These are phyloP conservation scores for Eutypella sp. DNA, from an alignment of 2,329 filamentous ascomycete genomes.

Conservation along the genomic window DNA sequence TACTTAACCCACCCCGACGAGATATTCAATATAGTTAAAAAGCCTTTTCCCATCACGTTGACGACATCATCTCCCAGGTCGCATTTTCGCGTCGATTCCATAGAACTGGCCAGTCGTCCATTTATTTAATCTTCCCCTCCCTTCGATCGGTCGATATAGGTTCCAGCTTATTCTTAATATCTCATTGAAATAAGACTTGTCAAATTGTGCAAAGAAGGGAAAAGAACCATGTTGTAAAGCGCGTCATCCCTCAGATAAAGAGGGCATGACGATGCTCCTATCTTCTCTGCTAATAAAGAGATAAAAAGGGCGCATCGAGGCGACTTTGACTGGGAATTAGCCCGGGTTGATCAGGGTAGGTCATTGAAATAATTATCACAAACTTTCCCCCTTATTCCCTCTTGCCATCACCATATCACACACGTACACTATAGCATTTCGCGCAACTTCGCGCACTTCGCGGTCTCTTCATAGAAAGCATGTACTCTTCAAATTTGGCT, in stretches of 20 bases:
- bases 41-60: too few relatives aligned
- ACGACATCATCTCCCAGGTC: not conserved
- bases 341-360: not conserved
- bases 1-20: not conserved
- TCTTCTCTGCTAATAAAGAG: not conserved
- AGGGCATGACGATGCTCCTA: not conserved
- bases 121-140: not conserved
- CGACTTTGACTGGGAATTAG: not conserved
- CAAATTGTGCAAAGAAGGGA: too few relatives aligned
- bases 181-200: not conserved
- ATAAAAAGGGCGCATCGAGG: not conserved
- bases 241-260: not conserved
- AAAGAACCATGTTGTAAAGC: not conserved
- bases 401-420: not conserved
- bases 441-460: too few relatives aligned
- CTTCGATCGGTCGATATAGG: not conserved
- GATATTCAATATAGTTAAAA: not conserved
- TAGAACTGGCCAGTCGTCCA: not conserved
- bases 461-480: not conserved
- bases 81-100: not conserved
- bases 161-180: not conserved
- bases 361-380: not conserved
- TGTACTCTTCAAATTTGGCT: not conserved
- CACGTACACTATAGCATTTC: not conserved
- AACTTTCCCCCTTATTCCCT: not conserved